phyloP scores from a whole-genome alignment of 2,329 filamentous ascomycete species.

The Stagonosporopsis vannaccii region DNA sequence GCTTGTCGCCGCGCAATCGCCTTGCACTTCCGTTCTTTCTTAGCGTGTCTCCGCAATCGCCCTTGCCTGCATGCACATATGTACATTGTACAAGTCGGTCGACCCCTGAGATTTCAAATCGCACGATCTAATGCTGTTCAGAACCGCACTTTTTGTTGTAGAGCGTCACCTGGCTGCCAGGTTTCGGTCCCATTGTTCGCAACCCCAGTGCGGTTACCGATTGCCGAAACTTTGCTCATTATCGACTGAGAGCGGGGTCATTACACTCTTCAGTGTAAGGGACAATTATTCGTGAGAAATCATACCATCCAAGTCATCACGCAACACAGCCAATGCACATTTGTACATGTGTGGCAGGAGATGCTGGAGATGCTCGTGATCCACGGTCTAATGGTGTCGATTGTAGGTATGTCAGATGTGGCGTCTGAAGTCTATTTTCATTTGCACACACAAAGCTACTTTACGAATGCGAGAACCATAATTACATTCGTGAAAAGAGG shows the following conservation, averaged over 20 bases:
- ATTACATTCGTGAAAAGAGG: no score
- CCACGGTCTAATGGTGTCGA: not conserved
- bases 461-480: no score
- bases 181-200: not conserved
- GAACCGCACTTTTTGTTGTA: not conserved
- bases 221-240: not conserved
- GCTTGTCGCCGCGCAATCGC: constrained; percentile 19
- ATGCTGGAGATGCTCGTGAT: not conserved
- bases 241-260: not conserved
- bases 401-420: not conserved
- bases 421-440: not conserved
- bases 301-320: not conserved
- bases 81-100: constrained; percentile 13
- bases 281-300: not conserved
- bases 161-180: not conserved
- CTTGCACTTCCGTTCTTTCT: constrained; percentile 6
- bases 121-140: not conserved
- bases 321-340: no score
- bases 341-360: no score
- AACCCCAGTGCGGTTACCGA: not conserved
- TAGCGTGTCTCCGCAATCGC: constrained; percentile 16
- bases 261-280: not conserved
- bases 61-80: constrained; percentile 15
- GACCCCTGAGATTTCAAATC: constrained; percentile 7
- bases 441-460: not conserved